These are phyloP conservation scores for Lachnellula suecica DNA, from an alignment of 2,329 filamentous ascomycete genomes.

Conservation along the genomic window DNA sequence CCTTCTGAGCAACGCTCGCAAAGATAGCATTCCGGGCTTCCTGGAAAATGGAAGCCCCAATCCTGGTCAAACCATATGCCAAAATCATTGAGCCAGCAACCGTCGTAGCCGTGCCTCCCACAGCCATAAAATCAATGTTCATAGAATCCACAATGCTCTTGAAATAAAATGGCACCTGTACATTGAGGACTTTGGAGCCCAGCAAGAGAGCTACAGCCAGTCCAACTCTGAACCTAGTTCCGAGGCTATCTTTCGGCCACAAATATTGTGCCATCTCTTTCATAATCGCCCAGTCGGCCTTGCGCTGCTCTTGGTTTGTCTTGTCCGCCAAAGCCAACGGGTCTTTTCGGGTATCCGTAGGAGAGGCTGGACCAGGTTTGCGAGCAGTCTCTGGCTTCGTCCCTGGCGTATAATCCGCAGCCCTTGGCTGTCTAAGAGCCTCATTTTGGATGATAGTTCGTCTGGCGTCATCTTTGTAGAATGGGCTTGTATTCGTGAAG, in stretches of 20 bases:
- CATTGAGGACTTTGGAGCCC: conserved; percentile 92
- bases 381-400: conserved; percentile 24
- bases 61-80: conserved; percentile 85
- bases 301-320: conserved; percentile 83
- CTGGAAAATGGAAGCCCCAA: conserved; percentile 87
- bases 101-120: conserved; percentile 85
- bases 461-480: conserved; percentile 22
- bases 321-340: conserved; percentile 65
- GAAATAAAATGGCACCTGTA: conserved; percentile 98
- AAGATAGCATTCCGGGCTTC: conserved; percentile 96
- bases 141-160: conserved; percentile 97
- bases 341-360: conserved; percentile 40
- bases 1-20: conserved; percentile 94
- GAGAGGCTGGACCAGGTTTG: conserved; percentile 17
- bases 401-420: conserved; percentile 21
- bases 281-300: conserved; percentile 98
- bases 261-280: conserved; percentile 96
- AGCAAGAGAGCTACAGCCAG: conserved; percentile 81
- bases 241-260: conserved; percentile 87
- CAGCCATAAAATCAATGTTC: conserved; percentile 87
- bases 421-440: conserved; percentile 19
- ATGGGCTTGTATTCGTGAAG: conserved; percentile 28
- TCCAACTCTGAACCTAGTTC: conserved; percentile 81
- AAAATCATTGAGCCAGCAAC: conserved; percentile 92
- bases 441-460: conserved; percentile 19